These are phyloP conservation scores for Mimosa bimucronata DNA, from an alignment of 306 rosid genomes.

Conservation along the genomic window DNA sequence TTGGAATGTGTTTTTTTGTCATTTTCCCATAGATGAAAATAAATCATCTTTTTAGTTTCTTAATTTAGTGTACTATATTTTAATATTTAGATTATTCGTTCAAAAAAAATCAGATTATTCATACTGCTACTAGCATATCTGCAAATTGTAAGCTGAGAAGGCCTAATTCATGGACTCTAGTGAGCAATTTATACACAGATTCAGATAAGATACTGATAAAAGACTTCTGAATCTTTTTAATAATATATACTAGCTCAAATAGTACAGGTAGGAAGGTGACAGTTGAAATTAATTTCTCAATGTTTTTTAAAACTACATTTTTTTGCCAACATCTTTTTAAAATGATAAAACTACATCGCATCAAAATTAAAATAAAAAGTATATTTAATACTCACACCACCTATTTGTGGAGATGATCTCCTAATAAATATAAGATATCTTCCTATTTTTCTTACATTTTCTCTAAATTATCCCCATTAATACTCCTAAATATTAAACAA, in stretches of 20 bases:
- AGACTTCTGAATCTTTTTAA: background rate
- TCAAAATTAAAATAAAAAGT: background rate
- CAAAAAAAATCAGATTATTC: too few species aligned
- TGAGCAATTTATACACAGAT: background rate
- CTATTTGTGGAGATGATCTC: too few species aligned
- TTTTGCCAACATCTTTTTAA: too few species aligned
- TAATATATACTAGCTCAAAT: background rate
- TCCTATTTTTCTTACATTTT: too few species aligned
- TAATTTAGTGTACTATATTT: background rate
- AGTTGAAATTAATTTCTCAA: background rate
- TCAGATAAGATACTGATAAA: background rate
- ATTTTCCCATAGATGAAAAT: too few species aligned
- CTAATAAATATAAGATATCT: too few species aligned
- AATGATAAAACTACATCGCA: too few species aligned
- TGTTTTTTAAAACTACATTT: background rate
- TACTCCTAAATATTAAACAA: too few species aligned
- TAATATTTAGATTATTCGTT: too few species aligned
- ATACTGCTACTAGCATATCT: background rate
- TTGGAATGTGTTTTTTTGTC: too few species aligned
- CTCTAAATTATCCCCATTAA: too few species aligned
- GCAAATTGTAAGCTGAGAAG: background rate
- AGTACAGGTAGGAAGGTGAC: background rate
- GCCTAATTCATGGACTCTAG: background rate
- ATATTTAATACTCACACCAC: background rate
- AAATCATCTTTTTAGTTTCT: too few species aligned